Evolutionary conservation across 2,329 filamentous ascomycete species (phyloP), one percentile per base, ranked within the genome.

Genomic region (Lizonia empirigonia): DNA sequence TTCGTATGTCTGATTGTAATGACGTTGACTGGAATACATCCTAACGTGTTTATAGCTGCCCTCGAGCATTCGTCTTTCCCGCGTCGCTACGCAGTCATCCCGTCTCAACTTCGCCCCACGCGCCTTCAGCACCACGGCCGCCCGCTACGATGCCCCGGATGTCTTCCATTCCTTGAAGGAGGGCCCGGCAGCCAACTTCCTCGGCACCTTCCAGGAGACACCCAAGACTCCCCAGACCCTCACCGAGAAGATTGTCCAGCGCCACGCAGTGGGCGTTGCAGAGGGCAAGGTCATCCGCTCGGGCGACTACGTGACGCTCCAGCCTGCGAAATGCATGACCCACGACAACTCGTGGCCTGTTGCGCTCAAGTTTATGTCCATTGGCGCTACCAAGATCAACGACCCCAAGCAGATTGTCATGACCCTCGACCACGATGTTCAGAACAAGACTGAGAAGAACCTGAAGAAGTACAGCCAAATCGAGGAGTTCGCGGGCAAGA

Each of bases 161-260:
- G 70, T 73, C 51, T 89, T 89, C 65, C 84, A 84, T 50, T 81
- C 85, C 2, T 83, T 88, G 68, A 78, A 84, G 48, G 81, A 87
- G 52, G 82, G 82, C 56, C 73, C 81, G 2, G 65, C 75, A 4
- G 77, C 91, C 13, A 84, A 89, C 63, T 86, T 91, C 53, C 83
- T 96, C 56, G 85, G 95, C 58, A 85, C 88, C 32, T 86, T 90
- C 26, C 82, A 71, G 37, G 67, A 73, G 15, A 70, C 67, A 29
- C 63, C 77, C 22, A 69, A 73, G 15, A 73, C 75, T 2, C 83
- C 89, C 0, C 91, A 96, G 74, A 97, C 90, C 2, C 75, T 96
- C 42, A 94, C 90, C 2, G 92, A 97, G 73, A 96, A 96, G 79
- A 96, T 97, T 52, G 87, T 96, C 0, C 92, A 97, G 72, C 77